phyloP scores from a whole-genome alignment of 2,329 filamentous ascomycete species.

The Fusarium verticillioides region DNA sequence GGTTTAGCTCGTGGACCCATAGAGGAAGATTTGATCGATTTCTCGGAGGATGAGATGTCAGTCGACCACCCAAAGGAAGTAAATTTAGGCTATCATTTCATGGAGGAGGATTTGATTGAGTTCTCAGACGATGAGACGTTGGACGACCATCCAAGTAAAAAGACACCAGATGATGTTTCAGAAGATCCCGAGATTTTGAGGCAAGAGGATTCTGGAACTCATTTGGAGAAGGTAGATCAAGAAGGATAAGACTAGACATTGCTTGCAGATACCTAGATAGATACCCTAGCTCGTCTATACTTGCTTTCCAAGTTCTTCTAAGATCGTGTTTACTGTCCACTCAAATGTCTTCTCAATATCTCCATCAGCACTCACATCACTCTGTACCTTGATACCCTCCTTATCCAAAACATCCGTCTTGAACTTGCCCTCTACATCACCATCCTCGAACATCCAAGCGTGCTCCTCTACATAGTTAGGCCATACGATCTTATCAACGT shows the following conservation, averaged over 20 bases:
- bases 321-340: constrained; percentile 75
- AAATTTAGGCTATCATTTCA: not conserved
- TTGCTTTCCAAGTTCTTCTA: constrained; percentile 57
- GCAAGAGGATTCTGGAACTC: not conserved
- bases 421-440: constrained; percentile 71
- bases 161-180: not conserved
- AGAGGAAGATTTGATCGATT: not conserved
- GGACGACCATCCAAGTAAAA: not conserved
- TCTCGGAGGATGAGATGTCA: not conserved
- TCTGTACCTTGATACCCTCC: constrained; percentile 62
- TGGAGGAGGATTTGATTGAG: not conserved
- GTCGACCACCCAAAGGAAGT: not conserved
- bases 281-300: constrained; percentile 3
- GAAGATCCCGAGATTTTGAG: not conserved
- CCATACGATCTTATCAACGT: constrained; percentile 96
- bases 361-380: constrained; percentile 58
- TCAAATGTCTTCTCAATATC: constrained; percentile 71
- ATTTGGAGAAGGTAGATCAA: not conserved
- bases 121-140: not conserved
- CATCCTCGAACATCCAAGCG: constrained; percentile 78
- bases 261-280: not conserved
- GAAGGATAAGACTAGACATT: not conserved
- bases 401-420: constrained; percentile 57
- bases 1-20: not conserved
- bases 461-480: constrained; percentile 90